phyloP scores from a whole-genome alignment of 2,329 filamentous ascomycete species.

The Fusarium sp. region DNA sequence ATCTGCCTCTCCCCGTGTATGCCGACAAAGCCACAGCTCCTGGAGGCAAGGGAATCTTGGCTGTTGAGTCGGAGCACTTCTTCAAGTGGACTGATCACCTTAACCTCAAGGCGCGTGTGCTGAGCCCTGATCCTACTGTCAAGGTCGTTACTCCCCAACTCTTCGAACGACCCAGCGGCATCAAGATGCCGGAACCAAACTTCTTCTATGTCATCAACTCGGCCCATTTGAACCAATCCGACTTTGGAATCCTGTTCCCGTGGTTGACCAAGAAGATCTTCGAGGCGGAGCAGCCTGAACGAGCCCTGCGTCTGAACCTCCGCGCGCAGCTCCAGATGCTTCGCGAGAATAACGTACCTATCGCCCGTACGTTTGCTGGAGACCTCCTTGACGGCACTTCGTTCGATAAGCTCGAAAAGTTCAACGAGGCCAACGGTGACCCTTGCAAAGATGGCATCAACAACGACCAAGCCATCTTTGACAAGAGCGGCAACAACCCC shows the following conservation, averaged over 20 bases:
- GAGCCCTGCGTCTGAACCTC: slow-evolving; percentile 71
- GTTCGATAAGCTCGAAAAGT: slow-evolving; percentile 54
- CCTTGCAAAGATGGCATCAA: slow-evolving; percentile 56
- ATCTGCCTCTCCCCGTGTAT: slow-evolving; percentile 82
- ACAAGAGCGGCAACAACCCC: slow-evolving; percentile 55
- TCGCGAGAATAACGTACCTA: slow-evolving; percentile 63
- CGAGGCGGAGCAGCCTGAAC: slow-evolving; percentile 70
- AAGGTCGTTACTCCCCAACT: slow-evolving; percentile 58
- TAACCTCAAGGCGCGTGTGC: slow-evolving; percentile 74
- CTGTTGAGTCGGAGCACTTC: slow-evolving; percentile 83
- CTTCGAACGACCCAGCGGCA: slow-evolving; percentile 61
- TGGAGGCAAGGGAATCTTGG: slow-evolving; percentile 73
- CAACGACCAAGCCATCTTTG: slow-evolving; percentile 68
- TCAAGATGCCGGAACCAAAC: slow-evolving; percentile 67
- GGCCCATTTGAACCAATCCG: slow-evolving; percentile 87
- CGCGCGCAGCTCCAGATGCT: slow-evolving; percentile 72
- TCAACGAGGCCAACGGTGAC: slow-evolving; percentile 32
- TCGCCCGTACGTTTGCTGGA: slow-evolving; percentile 64
- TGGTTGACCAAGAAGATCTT: slow-evolving; percentile 74
- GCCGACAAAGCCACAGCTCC: slow-evolving; percentile 64
- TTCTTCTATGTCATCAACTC: slow-evolving; percentile 82
- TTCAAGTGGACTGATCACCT: slow-evolving; percentile 84
- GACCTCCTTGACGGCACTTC: slow-evolving; percentile 66
- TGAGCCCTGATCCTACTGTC: slow-evolving; percentile 70
- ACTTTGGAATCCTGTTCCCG: slow-evolving; percentile 87